These are phyloP conservation scores for Biscogniauxia mediterranea DNA, from an alignment of 2,329 filamentous ascomycete genomes.

Conservation along the genomic window DNA sequence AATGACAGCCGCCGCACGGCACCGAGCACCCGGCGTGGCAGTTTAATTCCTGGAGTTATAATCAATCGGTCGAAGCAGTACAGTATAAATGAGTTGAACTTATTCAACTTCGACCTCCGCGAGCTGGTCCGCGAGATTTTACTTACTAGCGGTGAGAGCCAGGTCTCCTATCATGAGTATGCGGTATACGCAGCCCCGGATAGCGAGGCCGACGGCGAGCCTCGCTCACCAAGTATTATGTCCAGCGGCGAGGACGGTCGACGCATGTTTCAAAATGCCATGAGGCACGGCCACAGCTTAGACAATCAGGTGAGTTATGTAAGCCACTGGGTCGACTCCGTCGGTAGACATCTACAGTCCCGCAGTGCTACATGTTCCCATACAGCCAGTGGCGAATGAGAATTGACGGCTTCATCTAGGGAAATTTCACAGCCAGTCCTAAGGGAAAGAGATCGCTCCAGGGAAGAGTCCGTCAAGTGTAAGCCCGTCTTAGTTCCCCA, in stretches of 20 bases:
- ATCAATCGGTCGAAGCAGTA: conserved; percentile 8
- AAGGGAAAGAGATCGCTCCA: conserved; percentile 25
- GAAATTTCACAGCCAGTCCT: conserved; percentile 26
- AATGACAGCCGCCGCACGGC: conserved; percentile 19
- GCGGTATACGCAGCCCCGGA: conserved; percentile 27
- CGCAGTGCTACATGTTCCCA: not conserved
- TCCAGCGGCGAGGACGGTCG: conserved; percentile 26
- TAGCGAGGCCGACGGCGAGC: conserved; percentile 17
- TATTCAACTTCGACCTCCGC: conserved; percentile 32
- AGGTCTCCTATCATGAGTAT: conserved; percentile 32
- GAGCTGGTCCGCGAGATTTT: conserved; percentile 27
- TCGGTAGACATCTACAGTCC: not conserved
- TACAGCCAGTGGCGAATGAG: conserved; percentile 5
- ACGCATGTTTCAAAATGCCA: conserved; percentile 28
- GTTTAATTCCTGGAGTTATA: conserved; percentile 18
- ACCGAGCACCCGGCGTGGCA: conserved; percentile 28
- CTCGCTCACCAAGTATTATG: conserved; percentile 30
- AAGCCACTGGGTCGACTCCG: not conserved
- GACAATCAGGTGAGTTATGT: conserved; percentile 27
- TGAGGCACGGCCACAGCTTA: conserved; percentile 25
- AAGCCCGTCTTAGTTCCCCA: conserved; percentile 8
- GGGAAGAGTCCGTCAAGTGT: conserved; percentile 30
- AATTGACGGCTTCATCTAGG: conserved; percentile 13
- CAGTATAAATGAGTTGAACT: conserved; percentile 23
- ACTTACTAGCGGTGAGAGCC: conserved; percentile 24